Percentiles rank a stretch among this genome's conserved stretches.
Conservation (phyloP, 2,329 filamentous ascomycete species). For the Exserohilum turcica region DNA sequence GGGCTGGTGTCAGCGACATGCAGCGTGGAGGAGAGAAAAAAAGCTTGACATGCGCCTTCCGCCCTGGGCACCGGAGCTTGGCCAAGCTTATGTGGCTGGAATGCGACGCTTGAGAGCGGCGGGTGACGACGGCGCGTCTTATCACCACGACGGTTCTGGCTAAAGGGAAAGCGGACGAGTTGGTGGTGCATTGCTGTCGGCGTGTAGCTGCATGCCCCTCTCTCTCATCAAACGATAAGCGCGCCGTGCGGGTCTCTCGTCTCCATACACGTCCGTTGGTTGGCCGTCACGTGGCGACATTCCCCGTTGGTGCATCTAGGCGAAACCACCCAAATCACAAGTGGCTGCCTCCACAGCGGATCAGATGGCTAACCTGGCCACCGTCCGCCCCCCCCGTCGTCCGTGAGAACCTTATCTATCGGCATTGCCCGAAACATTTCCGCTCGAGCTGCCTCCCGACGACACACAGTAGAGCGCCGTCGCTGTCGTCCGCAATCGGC, state of each 20-base stretch:
- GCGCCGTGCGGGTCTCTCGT: background rate
- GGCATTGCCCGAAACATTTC: conserved; percentile 2
- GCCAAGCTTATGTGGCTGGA: background rate
- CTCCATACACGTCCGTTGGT: background rate
- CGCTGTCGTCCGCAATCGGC: conserved; percentile 3
- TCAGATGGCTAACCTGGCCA: conserved; percentile 1
- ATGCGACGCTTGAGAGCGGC: background rate
- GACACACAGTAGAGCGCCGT: background rate
- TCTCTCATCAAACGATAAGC: background rate
- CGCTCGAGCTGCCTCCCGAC: conserved; percentile 4
- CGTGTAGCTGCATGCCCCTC: too few species aligned
- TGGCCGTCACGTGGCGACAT: conserved; percentile 7
- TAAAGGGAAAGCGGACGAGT: background rate
- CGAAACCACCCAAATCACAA: conserved; percentile 9
- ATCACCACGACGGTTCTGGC: too few species aligned
- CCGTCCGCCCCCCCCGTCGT: conserved; percentile 4
- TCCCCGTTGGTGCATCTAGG: conserved; percentile 10
- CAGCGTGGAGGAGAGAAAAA: background rate
- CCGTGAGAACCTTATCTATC: conserved; percentile 12
- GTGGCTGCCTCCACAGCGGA: conserved; percentile 17
- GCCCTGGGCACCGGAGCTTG: conserved; percentile 9
- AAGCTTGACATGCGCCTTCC: conserved; percentile 13
- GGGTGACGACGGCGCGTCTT: too few species aligned
- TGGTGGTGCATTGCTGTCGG: background rate
- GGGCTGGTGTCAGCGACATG: conserved; percentile 2